Evolutionary conservation across 129 eudicot genomes (phyloP), one percentile per base, ranked within the genome.

Genomic region (Helichrysum umbraculigerum): DNA sequence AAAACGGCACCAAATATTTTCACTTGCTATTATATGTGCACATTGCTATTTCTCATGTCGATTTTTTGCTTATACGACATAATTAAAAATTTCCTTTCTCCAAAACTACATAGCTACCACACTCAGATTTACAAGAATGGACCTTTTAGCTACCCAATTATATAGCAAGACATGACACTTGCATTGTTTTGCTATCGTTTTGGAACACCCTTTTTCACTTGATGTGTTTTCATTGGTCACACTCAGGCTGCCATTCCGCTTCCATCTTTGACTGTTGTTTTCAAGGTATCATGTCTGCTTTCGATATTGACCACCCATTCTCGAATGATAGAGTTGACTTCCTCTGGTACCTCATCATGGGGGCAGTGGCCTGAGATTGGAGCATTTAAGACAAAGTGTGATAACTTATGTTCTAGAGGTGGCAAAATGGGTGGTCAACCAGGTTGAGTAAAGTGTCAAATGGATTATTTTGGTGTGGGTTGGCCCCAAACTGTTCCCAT

Each of bases 331-430:
- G 87, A 72, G 78, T 90, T 93, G 56, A 93, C 97, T 82, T 81
- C 84, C 79, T 84, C 87, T 2, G 98, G 98, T 66, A 74, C 80
- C 88, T 90, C 98, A 75, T 93, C 98, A 16, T 90, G 98, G 39
- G 98, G 98, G 72, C 98, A 93, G 68, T 90, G 98, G 39, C 98
- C 98, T 92, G 82, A 73, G 30, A 72, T 47, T 30, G 61, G 41
- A 60, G 4, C 2, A 70, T n/a, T 56, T 60, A 62, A 54, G 57
- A 4, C 32, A 62, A 65, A 2, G 9, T 28, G 28, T 32, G 14
- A 59, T n/a, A 60, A 22, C 35, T 37, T 44, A 63, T 25, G 28
- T 51, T 11, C 34, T 41, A 25, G 15, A 58, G 12, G 54, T 74
- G 61, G 44, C 41, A 61, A 61, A 19, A 57, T 35, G 51, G 32